phyloP scores from a whole-genome alignment of 495 filamentous ascomycete species.

The Monascus purpureus region DNA sequence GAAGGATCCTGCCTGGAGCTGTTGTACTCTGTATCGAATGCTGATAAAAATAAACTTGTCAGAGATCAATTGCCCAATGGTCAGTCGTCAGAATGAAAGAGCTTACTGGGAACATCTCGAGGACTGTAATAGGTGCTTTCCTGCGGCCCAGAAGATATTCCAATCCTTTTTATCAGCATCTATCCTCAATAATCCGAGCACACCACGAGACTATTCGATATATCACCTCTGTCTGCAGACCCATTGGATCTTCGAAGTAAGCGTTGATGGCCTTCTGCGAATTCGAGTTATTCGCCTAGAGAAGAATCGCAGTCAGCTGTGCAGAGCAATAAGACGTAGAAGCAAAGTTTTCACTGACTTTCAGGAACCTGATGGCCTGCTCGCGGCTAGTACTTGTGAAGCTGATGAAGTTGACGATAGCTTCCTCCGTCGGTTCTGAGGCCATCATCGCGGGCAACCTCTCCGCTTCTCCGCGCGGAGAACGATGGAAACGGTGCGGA shows the following conservation, averaged over 20 bases:
- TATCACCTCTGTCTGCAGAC: slow-evolving; percentile 20
- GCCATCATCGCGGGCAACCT: slow-evolving; percentile 16
- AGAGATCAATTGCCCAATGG: background rate
- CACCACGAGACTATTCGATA: background rate
- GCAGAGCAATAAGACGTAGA: background rate
- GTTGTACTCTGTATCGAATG: slow-evolving; percentile 42
- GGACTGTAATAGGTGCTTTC: background rate
- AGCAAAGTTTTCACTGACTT: slow-evolving; percentile 12
- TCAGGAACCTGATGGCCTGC: slow-evolving; percentile 33
- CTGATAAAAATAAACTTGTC: slow-evolving; percentile 17
- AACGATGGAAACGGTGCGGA: background rate
- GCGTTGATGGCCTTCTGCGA: slow-evolving; percentile 38
- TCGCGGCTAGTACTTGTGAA: slow-evolving; percentile 31
- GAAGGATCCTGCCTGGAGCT: slow-evolving; percentile 31
- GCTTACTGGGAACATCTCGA: background rate
- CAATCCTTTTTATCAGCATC: background rate
- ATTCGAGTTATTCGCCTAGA: slow-evolving; percentile 34
- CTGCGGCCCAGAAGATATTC: background rate
- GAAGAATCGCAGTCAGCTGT: slow-evolving; percentile 2
- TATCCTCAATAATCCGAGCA: background rate
- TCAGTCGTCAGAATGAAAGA: background rate
- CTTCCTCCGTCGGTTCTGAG: slow-evolving; percentile 30
- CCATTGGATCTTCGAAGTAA: slow-evolving; percentile 36
- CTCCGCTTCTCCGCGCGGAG: background rate
- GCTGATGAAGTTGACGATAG: slow-evolving; percentile 31